A percentile compares a stretch with the other conserved stretches of the same genome.
Evolutionary conservation across 2,329 filamentous ascomycete genomes (phyloP).

Genomic region (Diatrype stigma): DNA sequence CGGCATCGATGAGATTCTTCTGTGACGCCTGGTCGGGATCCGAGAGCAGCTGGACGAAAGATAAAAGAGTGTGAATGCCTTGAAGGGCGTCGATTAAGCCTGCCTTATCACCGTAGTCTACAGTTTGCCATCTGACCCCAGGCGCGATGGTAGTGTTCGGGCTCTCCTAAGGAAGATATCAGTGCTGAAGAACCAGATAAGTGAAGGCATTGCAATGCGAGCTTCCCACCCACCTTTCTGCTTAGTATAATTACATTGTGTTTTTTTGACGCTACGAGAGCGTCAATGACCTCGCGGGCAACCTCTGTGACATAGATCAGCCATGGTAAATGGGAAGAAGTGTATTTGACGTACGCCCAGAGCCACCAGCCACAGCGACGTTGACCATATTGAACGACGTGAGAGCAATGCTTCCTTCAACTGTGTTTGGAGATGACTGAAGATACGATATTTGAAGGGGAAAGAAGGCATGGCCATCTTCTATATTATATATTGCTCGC

Average conservation of each 20-base stretch:
- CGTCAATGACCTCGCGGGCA: constrained; percentile 48
- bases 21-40: constrained; percentile 39
- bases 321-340: too few species aligned
- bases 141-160: too few species aligned
- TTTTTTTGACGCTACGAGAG: constrained; percentile 40
- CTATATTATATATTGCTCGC: too few species aligned
- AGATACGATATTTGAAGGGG: too few species aligned
- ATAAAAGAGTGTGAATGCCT: constrained; percentile 50
- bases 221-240: constrained; percentile 40
- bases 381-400: too few species aligned
- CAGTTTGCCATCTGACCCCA: constrained; percentile 34
- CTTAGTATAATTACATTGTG: constrained; percentile 51
- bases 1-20: constrained; percentile 54
- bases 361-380: too few species aligned
- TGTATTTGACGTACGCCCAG: too few species aligned
- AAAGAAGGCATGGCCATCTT: too few species aligned
- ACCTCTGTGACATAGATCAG: constrained; percentile 42
- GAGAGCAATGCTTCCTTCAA: too few species aligned
- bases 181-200: neutral
- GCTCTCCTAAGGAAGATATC: too few species aligned
- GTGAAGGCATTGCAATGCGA: neutral
- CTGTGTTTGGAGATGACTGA: too few species aligned
- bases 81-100: constrained; percentile 34
- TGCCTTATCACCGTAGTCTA: constrained; percentile 40
- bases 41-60: constrained; percentile 39